Conservation (phyloP, 768 basidiomycete species). For the Pleurotus eryngii region DNA sequence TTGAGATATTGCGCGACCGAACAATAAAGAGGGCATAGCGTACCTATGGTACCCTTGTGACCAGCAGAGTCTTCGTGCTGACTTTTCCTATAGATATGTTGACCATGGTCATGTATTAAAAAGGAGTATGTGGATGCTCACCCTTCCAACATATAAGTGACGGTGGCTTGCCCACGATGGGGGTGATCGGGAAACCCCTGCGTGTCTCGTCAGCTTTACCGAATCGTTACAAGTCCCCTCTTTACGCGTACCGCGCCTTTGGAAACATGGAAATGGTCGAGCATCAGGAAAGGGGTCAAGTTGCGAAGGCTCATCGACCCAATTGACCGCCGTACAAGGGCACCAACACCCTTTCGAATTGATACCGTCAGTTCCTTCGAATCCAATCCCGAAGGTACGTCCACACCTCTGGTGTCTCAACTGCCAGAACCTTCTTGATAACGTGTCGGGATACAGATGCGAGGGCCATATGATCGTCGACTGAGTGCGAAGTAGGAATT, state of each 20-base stretch:
- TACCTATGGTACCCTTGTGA: constrained; percentile 68
- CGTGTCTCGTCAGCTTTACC: background rate
- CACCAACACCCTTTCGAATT: constrained; percentile 65
- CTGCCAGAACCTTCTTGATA: constrained; percentile 70
- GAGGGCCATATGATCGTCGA: constrained; percentile 21
- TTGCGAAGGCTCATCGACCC: constrained; percentile 73
- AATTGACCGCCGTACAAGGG: constrained; percentile 81
- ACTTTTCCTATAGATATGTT: constrained; percentile 43
- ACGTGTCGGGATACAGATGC: constrained; percentile 60
- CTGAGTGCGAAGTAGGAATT: constrained; percentile 9
- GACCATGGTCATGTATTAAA: background rate
- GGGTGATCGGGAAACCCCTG: constrained; percentile 93
- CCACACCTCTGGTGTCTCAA: constrained; percentile 67
- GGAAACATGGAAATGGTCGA: constrained; percentile 75
- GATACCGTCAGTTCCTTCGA: constrained; percentile 1
- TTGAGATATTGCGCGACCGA: background rate
- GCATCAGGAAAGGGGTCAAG: constrained; percentile 88
- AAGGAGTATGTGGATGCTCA: constrained; percentile 19
- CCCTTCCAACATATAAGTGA: constrained; percentile 90
- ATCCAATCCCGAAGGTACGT: background rate
- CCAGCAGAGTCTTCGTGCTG: constrained; percentile 92
- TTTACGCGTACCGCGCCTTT: constrained; percentile 57
- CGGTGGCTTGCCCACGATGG: constrained; percentile 84
- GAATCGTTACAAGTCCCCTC: background rate
- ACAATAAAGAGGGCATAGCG: background rate